phyloP scores from a whole-genome alignment of 305 asterid species.

The Fraxinus paxiana region DNA sequence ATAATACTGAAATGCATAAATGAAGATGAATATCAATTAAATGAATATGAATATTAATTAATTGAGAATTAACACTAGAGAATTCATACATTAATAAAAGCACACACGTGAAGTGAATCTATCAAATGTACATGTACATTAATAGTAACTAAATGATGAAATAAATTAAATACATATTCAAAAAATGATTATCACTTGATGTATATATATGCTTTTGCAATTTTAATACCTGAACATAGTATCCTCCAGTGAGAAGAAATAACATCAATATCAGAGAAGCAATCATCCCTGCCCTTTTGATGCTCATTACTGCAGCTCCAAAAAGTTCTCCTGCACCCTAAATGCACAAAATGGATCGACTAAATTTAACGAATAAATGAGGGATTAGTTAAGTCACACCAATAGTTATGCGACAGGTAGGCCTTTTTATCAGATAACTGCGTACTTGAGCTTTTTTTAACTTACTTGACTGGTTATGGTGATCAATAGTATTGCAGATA shows the following conservation, averaged over 20 bases:
- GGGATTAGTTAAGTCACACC: not conserved
- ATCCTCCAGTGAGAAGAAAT: constrained; percentile 95
- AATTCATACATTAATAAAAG: too few relatives aligned
- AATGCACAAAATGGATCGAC: constrained; percentile 1
- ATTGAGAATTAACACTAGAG: too few relatives aligned
- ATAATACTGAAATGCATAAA: too few relatives aligned
- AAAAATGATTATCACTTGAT: too few relatives aligned
- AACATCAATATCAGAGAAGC: constrained; percentile 81
- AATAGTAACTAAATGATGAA: too few relatives aligned
- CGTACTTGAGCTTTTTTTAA: not conserved
- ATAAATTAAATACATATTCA: too few relatives aligned
- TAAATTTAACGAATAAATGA: not conserved
- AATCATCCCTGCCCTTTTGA: constrained; percentile 73
- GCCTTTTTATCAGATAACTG: not conserved
- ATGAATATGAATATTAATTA: too few relatives aligned
- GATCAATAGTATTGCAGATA: constrained; percentile 53
- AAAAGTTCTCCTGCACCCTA: constrained; percentile 94
- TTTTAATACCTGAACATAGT: constrained; percentile 70
- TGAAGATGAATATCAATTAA: too few relatives aligned
- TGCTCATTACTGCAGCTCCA: constrained; percentile 87
- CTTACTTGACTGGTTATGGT: constrained; percentile 84
- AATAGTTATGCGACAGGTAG: not conserved
- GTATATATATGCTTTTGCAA: not conserved
- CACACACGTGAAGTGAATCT: too few relatives aligned
- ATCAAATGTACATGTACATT: too few relatives aligned